These are phyloP conservation scores for Cercospora citrullina DNA, from an alignment of 2,329 filamentous ascomycete species.

Conservation along the genomic window DNA sequence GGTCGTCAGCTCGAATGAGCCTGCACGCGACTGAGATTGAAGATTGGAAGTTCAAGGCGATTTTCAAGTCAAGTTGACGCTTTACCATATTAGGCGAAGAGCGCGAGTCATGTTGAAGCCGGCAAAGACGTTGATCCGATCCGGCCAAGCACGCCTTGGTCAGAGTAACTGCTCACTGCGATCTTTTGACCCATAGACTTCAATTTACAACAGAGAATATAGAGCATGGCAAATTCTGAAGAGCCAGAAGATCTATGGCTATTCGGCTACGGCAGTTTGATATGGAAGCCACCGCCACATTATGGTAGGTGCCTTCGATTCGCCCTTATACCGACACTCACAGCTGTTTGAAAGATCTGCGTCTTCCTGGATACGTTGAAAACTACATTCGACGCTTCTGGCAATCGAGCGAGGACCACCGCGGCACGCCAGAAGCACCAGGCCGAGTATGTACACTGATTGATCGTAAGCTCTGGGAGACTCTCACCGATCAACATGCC, in stretches of 20 bases:
- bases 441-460: conserved; percentile 94
- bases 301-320: no score
- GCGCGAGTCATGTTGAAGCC: neutral
- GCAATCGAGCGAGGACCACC: conserved; percentile 92
- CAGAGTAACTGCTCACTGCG: neutral
- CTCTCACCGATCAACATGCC: conserved; percentile 65
- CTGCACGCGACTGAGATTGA: conserved; percentile 3
- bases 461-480: conserved; percentile 78
- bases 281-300: conserved; percentile 97
- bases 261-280: conserved; percentile 96
- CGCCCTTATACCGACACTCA: no score
- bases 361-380: conserved; percentile 84
- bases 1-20: conserved; percentile 10
- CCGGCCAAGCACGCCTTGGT: neutral
- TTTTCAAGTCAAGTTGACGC: neutral
- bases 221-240: neutral
- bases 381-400: conserved; percentile 96
- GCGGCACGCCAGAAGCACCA: conserved; percentile 82
- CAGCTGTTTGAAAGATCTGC: conserved; percentile 62
- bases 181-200: neutral
- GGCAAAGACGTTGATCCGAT: neutral
- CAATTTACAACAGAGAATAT: neutral
- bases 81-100: neutral
- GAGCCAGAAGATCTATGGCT: conserved; percentile 71
- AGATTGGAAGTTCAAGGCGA: neutral